Evolutionary conservation across 1,284 basidiomycete species (phyloP), one percentile per base, ranked within the genome.

Genomic region (Marasmius fiardii): DNA sequence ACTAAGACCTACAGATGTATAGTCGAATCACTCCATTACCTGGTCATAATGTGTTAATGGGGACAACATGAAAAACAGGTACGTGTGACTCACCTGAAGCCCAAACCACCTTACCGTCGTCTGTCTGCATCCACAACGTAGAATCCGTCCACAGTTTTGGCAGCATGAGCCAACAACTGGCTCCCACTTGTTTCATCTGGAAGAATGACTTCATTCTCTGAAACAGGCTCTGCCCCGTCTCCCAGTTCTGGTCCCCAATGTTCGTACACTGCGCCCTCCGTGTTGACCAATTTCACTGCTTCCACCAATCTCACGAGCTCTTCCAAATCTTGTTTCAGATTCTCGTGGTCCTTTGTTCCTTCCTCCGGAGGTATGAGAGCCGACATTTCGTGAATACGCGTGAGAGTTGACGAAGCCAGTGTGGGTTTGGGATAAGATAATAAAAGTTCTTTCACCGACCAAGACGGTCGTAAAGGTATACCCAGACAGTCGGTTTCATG

Each of bases 241-340:
- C 74, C 21, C 47, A 41, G 59, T 56, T 50, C 54, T 33, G 54
- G 55, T 31, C 53, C 45, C 48, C 60, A 52, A 33, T 37, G 56
- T 2, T 58, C 61, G 34, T 59, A 54, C 23, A 57, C 54, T 5
- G 67, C 54, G 49, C 57, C 57, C 26, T 65, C 65, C 21, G 79
- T 74, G 54, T 86, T 69, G 37, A 85, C 82, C 26, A 88, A 67
- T 65, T 81, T 87, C 52, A 91, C 89, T 4, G 89, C 89, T 65
- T 92, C 89, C 10, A 92, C 88, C 6, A 92, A 74, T 60, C 77
- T 81, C 56, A 91, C 74, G 43, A 92, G 77, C 53, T 85, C 84
- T 62, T 86, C 85, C 60, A 92, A 70, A 58, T 88, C 84, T 28
- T 60, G 58, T 54, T 81, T 82, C 39, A 87, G 68, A 20, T 68